Evolutionary conservation across 345 rosid genomes (phyloP).

Genomic region (Euclidium syriacum): DNA sequence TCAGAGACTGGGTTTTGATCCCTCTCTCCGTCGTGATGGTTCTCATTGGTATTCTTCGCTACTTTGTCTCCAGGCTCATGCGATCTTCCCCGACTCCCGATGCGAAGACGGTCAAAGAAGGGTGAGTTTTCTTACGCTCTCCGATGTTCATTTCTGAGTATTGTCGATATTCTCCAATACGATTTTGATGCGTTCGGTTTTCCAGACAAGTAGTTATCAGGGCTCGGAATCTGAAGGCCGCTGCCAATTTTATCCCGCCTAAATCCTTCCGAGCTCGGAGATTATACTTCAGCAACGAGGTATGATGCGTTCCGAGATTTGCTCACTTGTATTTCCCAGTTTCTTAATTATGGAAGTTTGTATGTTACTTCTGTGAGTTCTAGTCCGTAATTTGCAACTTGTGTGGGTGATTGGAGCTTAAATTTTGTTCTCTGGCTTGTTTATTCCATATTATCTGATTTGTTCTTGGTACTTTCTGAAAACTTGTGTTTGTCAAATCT

Average conservation of each 20-base stretch:
- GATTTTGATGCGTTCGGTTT: background rate
- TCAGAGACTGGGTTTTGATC: constrained; percentile 91
- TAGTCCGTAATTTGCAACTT: background rate
- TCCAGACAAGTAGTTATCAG: constrained; percentile 75
- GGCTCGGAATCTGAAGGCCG: constrained; percentile 82
- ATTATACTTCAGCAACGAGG: constrained; percentile 83
- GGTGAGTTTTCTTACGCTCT: constrained; percentile 33
- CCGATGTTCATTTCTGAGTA: background rate
- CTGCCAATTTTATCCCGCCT: constrained; percentile 75
- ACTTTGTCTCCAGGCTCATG: constrained; percentile 77
- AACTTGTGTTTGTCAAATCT: background rate
- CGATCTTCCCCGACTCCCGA: constrained; percentile 77
- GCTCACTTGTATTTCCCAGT: background rate
- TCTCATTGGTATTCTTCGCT: constrained; percentile 82
- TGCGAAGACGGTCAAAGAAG: constrained; percentile 79
- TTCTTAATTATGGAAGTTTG: background rate
- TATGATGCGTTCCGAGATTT: constrained; percentile 18
- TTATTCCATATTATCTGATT: background rate
- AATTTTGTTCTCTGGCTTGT: background rate
- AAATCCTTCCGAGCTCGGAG: constrained; percentile 88
- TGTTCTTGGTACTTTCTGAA: background rate
- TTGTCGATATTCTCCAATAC: background rate
- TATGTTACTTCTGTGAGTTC: background rate
- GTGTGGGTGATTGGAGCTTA: background rate
- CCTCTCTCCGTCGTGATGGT: constrained; percentile 94